A percentile compares a stretch with the other conserved stretches of the same genome.
These are phyloP conservation scores for Pyricularia pennisetigena DNA, from an alignment of 2,329 filamentous ascomycete species.

Conservation along the genomic window DNA sequence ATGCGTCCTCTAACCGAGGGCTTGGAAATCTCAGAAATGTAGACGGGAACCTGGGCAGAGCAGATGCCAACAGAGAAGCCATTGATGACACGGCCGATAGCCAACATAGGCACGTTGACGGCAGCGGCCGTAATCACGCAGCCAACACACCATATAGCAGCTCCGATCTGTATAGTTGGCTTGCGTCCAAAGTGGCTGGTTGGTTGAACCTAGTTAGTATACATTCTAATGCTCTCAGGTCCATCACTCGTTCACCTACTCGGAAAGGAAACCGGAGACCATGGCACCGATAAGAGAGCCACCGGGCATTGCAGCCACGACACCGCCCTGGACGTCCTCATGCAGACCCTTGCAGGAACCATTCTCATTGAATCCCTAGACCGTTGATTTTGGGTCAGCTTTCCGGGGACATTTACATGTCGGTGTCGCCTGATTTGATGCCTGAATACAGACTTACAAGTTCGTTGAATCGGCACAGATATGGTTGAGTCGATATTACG, in stretches of 20 bases:
- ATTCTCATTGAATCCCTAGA: constrained; percentile 20
- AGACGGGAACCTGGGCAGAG: constrained; percentile 62
- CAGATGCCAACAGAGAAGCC: constrained; percentile 63
- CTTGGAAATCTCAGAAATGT: constrained; percentile 54
- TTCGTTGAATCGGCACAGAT: constrained; percentile 32
- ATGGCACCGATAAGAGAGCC: constrained; percentile 60
- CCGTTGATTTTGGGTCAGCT: not conserved
- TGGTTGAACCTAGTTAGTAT: not conserved
- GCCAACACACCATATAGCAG: constrained; percentile 39
- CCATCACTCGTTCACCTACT: constrained; percentile 19
- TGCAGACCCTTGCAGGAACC: constrained; percentile 40
- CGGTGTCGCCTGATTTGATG: too few relatives aligned
- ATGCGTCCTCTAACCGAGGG: constrained; percentile 33
- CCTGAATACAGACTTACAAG: constrained; percentile 6
- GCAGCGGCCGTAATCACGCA: constrained; percentile 34
- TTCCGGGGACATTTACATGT: not conserved
- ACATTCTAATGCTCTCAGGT: not conserved
- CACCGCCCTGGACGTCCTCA: constrained; percentile 45
- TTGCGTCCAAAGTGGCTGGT: constrained; percentile 35
- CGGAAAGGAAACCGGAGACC: constrained; percentile 47
- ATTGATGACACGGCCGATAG: constrained; percentile 61
- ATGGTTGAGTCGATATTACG: constrained; percentile 29
- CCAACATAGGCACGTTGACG: constrained; percentile 45
- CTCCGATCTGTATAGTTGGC: constrained; percentile 39
- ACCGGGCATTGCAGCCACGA: constrained; percentile 61